Conservation (phyloP, 768 basidiomycete species). For the Termitomyces sp. region DNA sequence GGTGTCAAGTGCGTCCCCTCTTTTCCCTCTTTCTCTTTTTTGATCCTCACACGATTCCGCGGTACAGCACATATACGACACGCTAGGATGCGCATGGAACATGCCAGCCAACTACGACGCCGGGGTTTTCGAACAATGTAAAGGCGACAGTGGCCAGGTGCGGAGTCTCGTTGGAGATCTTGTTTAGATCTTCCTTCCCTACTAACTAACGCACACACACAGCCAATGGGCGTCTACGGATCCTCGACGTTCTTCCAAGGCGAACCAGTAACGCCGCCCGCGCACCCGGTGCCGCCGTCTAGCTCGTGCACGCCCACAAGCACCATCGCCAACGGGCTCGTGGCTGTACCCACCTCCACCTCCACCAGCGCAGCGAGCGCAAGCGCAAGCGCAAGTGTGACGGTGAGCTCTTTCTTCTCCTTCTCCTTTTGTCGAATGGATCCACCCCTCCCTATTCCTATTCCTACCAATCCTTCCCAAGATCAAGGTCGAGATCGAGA, state of each 20-base stretch:
- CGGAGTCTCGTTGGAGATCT: too few relatives aligned
- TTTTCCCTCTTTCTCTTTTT: too few relatives aligned
- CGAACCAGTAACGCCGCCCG: conserved; percentile 44
- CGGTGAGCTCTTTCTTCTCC: neutral
- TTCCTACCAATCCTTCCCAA: too few relatives aligned
- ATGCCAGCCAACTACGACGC: conserved; percentile 47
- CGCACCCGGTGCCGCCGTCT: conserved; percentile 54
- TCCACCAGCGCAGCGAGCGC: conserved; percentile 1
- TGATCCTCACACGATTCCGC: too few relatives aligned
- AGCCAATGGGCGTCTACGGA: conserved; percentile 70
- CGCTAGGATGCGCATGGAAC: conserved; percentile 57
- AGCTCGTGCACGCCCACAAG: conserved; percentile 51
- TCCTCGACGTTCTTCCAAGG: conserved; percentile 66
- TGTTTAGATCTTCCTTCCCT: too few relatives aligned
- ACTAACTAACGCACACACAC: neutral
- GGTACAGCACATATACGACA: conserved; percentile 43
- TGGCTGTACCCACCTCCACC: conserved; percentile 24
- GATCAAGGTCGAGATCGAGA: too few relatives aligned
- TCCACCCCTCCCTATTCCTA: too few relatives aligned
- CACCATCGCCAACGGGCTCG: conserved; percentile 46
- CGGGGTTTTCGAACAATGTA: conserved; percentile 46
- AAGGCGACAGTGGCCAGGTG: conserved; percentile 47
- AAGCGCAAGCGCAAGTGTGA: neutral
- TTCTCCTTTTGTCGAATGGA: neutral
- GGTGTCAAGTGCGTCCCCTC: conserved; percentile 34